Base-by-base conservation (phyloP, 192 early-diverging fungal species). In the Dissophora ornata region DNA sequence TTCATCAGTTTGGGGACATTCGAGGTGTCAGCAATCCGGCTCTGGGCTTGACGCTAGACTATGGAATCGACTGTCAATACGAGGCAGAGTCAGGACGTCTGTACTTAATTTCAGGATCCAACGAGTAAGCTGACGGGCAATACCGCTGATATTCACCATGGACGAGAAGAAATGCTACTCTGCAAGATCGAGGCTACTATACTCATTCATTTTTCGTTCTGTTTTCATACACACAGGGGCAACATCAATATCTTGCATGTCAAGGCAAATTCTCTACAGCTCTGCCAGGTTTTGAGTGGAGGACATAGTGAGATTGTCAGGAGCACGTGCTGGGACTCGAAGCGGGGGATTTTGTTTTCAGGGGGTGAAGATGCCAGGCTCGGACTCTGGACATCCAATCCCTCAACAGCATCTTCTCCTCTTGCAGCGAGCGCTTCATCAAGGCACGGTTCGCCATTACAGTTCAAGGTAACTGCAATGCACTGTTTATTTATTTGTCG, bases 261-360 rank as follows among this genome's bases (percentile, higher is more conserved):
- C 24, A 89, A 85, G 45, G 80, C 93, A 11, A 85, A 85, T 32
- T 73, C 84, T 2, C 62, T 98, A 44, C 90, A 96, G 52, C 81
- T 94, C 12, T 92, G 93, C 15, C 91, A 94, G 62, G 82, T 83
- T 2, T 68, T 98, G 40, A 79, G 85, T n/a, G 90, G 85, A 12
- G 96, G 90, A 9, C 96, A 99, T 57, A 71, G 79, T n/a, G 96
- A 93, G 47, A 85, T 98, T 66, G 92, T 99, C 53, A 83, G 97
- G 28, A 90, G 87, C 7, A 83, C 90, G 45, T 79, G 60, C 67
- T 97, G 95, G 94, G 84, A 96, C 47, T 58, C 85, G 9, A 46
- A 70, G 45, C 66, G 82, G 6, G 83, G 87, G 25, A 80, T 80
- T 44, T 80, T 94, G 25, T 78, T 91, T 18, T 87, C 93, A 1